Percentiles rank a stretch among this genome's conserved stretches.
These are phyloP conservation scores for Galerina sulciceps DNA, from an alignment of 768 basidiomycete genomes.

Conservation along the genomic window DNA sequence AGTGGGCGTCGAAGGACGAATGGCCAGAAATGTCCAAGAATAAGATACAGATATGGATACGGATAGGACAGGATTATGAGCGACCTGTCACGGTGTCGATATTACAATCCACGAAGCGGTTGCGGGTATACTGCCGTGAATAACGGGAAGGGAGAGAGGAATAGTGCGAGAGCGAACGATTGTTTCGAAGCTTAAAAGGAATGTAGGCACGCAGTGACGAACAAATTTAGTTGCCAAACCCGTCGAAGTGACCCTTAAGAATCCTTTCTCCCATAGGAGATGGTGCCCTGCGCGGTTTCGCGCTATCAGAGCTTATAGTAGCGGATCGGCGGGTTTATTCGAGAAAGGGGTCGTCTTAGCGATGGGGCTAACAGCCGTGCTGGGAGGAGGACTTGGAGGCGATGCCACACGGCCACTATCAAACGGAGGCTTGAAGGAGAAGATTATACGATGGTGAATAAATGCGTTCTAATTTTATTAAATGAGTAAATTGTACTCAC, in stretches of 20 bases:
- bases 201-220: neutral
- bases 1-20: constrained; percentile 11
- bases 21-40: constrained; percentile 20
- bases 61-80: constrained; percentile 4
- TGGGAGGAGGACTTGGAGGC: constrained; percentile 55
- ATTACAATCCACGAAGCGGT: constrained; percentile 31
- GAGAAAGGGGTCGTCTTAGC: constrained; percentile 30
- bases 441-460: constrained; percentile 17
- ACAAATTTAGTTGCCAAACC: constrained; percentile 63
- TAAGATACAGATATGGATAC: constrained; percentile 14
- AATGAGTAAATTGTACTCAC: constrained; percentile 43
- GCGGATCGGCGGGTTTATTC: constrained; percentile 60
- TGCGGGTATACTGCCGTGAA: constrained; percentile 44
- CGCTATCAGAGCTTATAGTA: constrained; percentile 49
- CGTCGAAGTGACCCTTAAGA: constrained; percentile 89
- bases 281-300: constrained; percentile 67
- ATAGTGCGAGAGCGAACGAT: neutral
- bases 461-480: neutral
- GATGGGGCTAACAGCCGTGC: constrained; percentile 48
- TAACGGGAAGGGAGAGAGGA: constrained; percentile 16
- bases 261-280: constrained; percentile 93
- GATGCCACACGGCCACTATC: constrained; percentile 31
- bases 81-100: constrained; percentile 9
- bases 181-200: constrained; percentile 3
- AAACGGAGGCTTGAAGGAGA: constrained; percentile 28